Conservation (phyloP, 2,329 filamentous ascomycete genomes). For the Pseudonectria buxi region DNA sequence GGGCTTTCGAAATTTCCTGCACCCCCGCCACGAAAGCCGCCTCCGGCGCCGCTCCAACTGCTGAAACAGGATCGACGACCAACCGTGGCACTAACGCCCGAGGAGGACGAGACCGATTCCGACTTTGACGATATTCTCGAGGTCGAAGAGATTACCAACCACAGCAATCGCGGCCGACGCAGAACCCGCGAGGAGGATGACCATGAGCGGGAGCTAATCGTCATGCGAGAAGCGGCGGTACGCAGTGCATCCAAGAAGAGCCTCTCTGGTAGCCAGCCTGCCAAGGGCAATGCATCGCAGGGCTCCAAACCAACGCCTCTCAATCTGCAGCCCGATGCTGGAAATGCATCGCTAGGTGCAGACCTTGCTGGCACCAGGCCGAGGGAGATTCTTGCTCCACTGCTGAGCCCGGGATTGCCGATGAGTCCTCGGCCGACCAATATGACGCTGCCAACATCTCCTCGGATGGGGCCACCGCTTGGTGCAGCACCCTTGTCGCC, state of each 20-base stretch:
- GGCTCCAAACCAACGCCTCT: slow-evolving; percentile 31
- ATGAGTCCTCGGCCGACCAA: slow-evolving; percentile 53
- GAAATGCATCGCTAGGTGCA: slow-evolving; percentile 45
- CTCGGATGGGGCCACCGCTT: slow-evolving; percentile 40
- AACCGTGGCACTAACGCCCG: slow-evolving; percentile 22
- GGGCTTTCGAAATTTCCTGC: slow-evolving; percentile 46
- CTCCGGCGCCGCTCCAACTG: slow-evolving; percentile 78
- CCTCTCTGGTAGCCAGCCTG: slow-evolving; percentile 35
- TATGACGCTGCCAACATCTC: slow-evolving; percentile 50
- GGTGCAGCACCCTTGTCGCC: slow-evolving; percentile 58
- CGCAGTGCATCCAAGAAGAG: slow-evolving; percentile 70
- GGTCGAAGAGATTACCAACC: slow-evolving; percentile 54
- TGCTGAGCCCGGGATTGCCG: slow-evolving; percentile 56
- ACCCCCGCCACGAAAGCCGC: slow-evolving; percentile 67
- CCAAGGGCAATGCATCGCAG: slow-evolving; percentile 27
- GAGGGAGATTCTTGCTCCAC: slow-evolving; percentile 31
- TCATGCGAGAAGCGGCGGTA: slow-evolving; percentile 59
- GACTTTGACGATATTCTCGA: slow-evolving; percentile 77
- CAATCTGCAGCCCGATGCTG: slow-evolving; percentile 31
- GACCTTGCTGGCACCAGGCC: slow-evolving; percentile 37
- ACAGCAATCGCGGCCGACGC: slow-evolving; percentile 60
- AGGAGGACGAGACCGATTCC: slow-evolving; percentile 65
- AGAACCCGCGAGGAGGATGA: slow-evolving; percentile 88
- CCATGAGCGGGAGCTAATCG: slow-evolving; percentile 63
- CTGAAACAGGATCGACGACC: slow-evolving; percentile 35